Evolutionary conservation across 2,329 filamentous ascomycete genomes (phyloP).

Genomic region (Aspergillus quadricinctus): DNA sequence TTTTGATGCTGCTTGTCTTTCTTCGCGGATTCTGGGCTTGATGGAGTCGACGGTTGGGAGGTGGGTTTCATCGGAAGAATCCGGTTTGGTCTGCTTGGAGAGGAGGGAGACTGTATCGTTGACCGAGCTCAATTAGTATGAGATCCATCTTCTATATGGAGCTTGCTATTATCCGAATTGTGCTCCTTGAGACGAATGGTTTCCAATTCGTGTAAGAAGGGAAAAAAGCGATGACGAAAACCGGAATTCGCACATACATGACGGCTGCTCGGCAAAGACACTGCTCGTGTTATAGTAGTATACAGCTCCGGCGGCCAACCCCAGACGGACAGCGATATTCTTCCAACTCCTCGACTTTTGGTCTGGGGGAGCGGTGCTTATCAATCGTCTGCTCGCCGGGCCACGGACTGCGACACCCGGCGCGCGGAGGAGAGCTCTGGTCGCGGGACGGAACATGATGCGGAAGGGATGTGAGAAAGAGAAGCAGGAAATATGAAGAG

Average conservation of each 20-base stretch:
- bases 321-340: slow-evolving; percentile 68
- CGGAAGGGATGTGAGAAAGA: slow-evolving; percentile 1
- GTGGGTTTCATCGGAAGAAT: slow-evolving; percentile 43
- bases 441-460: slow-evolving; percentile 51
- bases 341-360: slow-evolving; percentile 77
- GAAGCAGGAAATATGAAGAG: not conserved
- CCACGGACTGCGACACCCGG: slow-evolving; percentile 27
- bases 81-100: slow-evolving; percentile 19
- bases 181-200: slow-evolving; percentile 2
- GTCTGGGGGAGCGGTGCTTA: slow-evolving; percentile 54
- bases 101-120: slow-evolving; percentile 30
- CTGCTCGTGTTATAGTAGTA: slow-evolving; percentile 95
- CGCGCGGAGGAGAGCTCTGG: slow-evolving; percentile 42
- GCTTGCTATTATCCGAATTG: not conserved
- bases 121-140: slow-evolving; percentile 3
- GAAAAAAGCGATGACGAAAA: slow-evolving; percentile 1
- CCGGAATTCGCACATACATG: slow-evolving; percentile 53
- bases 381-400: slow-evolving; percentile 43
- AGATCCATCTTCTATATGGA: not conserved
- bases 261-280: slow-evolving; percentile 77
- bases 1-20: slow-evolving; percentile 19
- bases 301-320: slow-evolving; percentile 67
- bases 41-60: slow-evolving; percentile 64
- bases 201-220: not conserved
- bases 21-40: slow-evolving; percentile 50